Conservation (phyloP, 1,284 basidiomycete species). For the Ganoderma sinense region DNA sequence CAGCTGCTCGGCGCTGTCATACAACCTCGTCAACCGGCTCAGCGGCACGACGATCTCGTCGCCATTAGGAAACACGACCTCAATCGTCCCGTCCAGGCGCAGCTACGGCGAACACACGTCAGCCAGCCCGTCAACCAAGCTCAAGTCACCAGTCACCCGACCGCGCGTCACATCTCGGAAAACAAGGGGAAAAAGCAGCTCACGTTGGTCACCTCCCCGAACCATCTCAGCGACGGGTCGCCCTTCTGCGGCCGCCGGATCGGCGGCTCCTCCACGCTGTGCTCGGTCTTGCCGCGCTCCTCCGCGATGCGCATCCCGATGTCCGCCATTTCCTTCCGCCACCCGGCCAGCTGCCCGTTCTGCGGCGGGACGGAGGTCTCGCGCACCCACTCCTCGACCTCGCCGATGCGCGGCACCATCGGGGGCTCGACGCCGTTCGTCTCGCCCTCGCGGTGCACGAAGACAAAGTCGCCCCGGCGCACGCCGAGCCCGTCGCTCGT, state of each 20-base stretch:
- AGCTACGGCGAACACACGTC: slow-evolving; percentile 54
- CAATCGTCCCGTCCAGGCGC: slow-evolving; percentile 71
- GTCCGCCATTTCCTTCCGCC: slow-evolving; percentile 73
- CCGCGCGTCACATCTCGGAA: neutral
- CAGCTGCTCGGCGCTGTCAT: slow-evolving; percentile 80
- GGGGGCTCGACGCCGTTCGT: slow-evolving; percentile 75
- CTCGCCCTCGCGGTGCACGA: slow-evolving; percentile 71
- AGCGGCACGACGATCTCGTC: slow-evolving; percentile 59
- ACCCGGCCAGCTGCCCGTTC: slow-evolving; percentile 64
- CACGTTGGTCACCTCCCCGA: slow-evolving; percentile 82
- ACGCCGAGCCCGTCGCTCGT: slow-evolving; percentile 76
- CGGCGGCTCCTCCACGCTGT: slow-evolving; percentile 48
- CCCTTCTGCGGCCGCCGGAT: slow-evolving; percentile 54
- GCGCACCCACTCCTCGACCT: slow-evolving; percentile 80
- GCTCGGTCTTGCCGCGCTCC: slow-evolving; percentile 46
- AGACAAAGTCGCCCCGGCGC: slow-evolving; percentile 84
- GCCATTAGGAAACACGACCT: slow-evolving; percentile 69
- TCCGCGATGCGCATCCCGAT: slow-evolving; percentile 68
- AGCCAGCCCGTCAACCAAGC: neutral
- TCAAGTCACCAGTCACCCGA: neutral
- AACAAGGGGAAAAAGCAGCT: slow-evolving; percentile 35
- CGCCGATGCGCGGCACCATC: slow-evolving; percentile 79
- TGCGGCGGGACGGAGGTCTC: slow-evolving; percentile 57
- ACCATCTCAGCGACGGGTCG: slow-evolving; percentile 65
- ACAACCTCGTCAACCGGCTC: slow-evolving; percentile 71